phyloP scores from a whole-genome alignment of 2,329 filamentous ascomycete species.

The Rhytidhysteron rufulum region DNA sequence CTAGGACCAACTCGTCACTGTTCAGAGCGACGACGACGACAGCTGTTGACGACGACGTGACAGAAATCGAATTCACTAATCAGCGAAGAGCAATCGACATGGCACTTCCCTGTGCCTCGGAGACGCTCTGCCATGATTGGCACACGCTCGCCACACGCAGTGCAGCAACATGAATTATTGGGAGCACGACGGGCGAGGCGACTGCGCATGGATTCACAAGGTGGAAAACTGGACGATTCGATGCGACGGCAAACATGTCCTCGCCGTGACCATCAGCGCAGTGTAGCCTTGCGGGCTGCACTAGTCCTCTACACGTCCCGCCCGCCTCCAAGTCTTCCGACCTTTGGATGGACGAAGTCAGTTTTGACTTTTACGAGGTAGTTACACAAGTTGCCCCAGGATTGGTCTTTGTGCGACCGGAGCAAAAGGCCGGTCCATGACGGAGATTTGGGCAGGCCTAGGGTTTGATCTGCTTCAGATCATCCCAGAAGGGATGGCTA shows the following conservation, averaged over 20 bases:
- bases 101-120: neutral
- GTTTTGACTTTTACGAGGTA: constrained; percentile 3
- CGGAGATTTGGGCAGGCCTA: too few species aligned
- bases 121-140: neutral
- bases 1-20: too few species aligned
- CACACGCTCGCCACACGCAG: neutral
- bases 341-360: neutral
- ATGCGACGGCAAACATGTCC: too few species aligned
- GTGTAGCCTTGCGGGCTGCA: too few species aligned
- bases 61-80: neutral
- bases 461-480: neutral
- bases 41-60: too few species aligned
- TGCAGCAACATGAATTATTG: neutral
- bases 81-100: neutral
- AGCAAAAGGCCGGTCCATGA: neutral
- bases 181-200: neutral
- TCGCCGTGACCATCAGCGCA: too few species aligned
- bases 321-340: too few species aligned
- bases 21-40: too few species aligned
- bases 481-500: neutral
- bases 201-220: neutral
- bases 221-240: neutral
- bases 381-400: constrained; percentile 1
- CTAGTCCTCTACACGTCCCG: too few species aligned
- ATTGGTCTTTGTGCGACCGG: constrained; percentile 1